Conservation (phyloP, 768 basidiomycete species). For the Rhizopogon roseolus region DNA sequence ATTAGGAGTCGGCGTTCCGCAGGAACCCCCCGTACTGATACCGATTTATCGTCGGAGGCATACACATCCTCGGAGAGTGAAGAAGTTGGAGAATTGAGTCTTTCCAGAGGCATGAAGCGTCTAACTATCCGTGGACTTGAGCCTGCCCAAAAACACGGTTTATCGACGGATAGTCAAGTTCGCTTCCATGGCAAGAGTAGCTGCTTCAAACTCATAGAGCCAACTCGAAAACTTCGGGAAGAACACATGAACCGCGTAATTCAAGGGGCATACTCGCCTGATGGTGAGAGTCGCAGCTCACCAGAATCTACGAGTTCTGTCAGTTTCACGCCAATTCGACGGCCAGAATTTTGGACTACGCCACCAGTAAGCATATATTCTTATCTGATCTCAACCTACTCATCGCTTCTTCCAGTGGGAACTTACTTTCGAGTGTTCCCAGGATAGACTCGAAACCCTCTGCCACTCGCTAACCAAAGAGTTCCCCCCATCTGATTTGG, state of each 20-base stretch:
- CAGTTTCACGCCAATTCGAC: constrained; percentile 22
- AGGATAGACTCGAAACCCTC: constrained; percentile 21
- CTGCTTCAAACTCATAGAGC: constrained; percentile 48
- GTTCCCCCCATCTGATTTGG: constrained; percentile 66
- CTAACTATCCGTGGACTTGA: constrained; percentile 32
- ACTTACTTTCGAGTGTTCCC: constrained; percentile 44
- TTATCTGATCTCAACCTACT: constrained; percentile 1
- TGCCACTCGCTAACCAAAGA: constrained; percentile 30
- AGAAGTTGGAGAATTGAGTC: constrained; percentile 33
- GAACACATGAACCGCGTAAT: constrained; percentile 39
- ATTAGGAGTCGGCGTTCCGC: constrained; percentile 11
- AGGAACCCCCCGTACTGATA: constrained; percentile 20
- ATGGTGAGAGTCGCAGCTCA: constrained; percentile 9
- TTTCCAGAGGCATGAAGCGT: constrained; percentile 33
- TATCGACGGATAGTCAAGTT: constrained; percentile 35
- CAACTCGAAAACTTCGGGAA: constrained; percentile 48
- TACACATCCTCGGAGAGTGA: constrained; percentile 30
- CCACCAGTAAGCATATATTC: constrained; percentile 38
- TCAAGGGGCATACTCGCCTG: not conserved
- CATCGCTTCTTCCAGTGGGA: constrained; percentile 46
- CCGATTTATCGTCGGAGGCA: constrained; percentile 22
- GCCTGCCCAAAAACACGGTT: constrained; percentile 28
- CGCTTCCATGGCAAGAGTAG: constrained; percentile 65
- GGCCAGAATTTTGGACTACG: constrained; percentile 54
- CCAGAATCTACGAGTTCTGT: constrained; percentile 17